Conservation (phyloP, 441 rosid species). For the Euphorbia corollata region DNA sequence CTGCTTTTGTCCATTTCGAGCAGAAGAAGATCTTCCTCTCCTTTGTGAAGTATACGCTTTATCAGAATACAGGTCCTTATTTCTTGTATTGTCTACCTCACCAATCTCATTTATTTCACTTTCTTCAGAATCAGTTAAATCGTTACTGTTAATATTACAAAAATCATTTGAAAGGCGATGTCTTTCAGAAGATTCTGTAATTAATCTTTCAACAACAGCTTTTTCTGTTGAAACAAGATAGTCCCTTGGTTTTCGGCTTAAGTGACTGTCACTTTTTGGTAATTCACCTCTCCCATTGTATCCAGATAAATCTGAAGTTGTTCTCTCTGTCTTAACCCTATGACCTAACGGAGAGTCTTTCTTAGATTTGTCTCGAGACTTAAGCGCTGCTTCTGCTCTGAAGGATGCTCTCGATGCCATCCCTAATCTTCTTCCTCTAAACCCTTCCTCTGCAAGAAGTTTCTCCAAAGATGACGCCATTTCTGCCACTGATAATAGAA, state of each 20-base stretch:
- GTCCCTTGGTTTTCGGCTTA: constrained; percentile 27
- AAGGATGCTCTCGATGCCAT: constrained; percentile 32
- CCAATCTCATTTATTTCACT: constrained; percentile 40
- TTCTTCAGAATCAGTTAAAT: constrained; percentile 15
- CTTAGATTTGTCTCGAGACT: constrained; percentile 19
- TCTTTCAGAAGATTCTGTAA: constrained; percentile 17
- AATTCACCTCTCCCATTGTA: constrained; percentile 25
- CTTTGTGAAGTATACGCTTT: constrained; percentile 20
- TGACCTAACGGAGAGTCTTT: constrained; percentile 23
- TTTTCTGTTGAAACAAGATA: constrained; percentile 26
- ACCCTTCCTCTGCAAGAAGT: constrained; percentile 60
- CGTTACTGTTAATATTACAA: constrained; percentile 12
- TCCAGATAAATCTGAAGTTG: constrained; percentile 33
- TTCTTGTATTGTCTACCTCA: constrained; percentile 23
- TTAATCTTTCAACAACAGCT: constrained; percentile 18
- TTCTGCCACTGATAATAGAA: constrained; percentile 1
- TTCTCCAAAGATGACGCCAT: constrained; percentile 58
- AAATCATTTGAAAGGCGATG: constrained; percentile 19
- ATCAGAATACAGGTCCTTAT: constrained; percentile 32
- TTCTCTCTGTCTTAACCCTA: constrained; percentile 33
- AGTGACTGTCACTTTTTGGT: constrained; percentile 21
- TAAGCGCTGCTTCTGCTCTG: constrained; percentile 24
- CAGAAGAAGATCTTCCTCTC: constrained; percentile 21
- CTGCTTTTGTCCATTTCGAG: constrained; percentile 8
- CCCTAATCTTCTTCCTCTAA: constrained; percentile 34